A percentile compares a stretch with the other conserved stretches of the same genome.
Evolutionary conservation across 257 asterid genomes (phyloP).

Genomic region (Striga asiatica): DNA sequence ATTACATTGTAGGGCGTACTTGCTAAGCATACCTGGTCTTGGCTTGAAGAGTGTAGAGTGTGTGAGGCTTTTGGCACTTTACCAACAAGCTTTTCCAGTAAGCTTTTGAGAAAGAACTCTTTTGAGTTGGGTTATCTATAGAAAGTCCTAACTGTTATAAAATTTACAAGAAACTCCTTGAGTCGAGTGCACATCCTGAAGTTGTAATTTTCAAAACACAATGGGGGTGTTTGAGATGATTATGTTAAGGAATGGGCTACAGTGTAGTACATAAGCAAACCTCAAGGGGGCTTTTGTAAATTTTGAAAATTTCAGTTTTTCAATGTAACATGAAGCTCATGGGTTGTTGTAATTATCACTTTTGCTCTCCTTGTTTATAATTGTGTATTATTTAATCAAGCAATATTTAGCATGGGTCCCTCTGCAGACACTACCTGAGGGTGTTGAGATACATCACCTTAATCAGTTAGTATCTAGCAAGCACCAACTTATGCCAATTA

Average conservation of each 20-base stretch:
- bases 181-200: too few species aligned
- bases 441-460: constrained; percentile 37
- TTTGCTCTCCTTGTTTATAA: too few species aligned
- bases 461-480: constrained; percentile 26
- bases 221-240: too few species aligned
- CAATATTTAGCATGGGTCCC: constrained; percentile 72
- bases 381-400: too few species aligned
- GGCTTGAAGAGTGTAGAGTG: constrained; percentile 74
- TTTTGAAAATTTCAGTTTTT: background rate
- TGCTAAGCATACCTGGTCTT: constrained; percentile 44
- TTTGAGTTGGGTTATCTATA: background rate
- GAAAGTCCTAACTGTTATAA: background rate
- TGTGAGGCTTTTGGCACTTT: constrained; percentile 50
- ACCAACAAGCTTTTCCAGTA: constrained; percentile 58
- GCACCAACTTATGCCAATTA: background rate
- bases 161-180: too few species aligned
- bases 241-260: too few species aligned
- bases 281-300: background rate
- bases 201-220: too few species aligned
- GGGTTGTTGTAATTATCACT: constrained; percentile 64
- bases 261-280: too few species aligned
- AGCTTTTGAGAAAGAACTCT: too few species aligned
- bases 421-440: constrained; percentile 37
- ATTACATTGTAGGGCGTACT: constrained; percentile 34
- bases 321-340: background rate